Evolutionary conservation across 2,329 filamentous ascomycete genomes (phyloP), one percentile per base, ranked within the genome.

Genomic region (Curvularia sp.): DNA sequence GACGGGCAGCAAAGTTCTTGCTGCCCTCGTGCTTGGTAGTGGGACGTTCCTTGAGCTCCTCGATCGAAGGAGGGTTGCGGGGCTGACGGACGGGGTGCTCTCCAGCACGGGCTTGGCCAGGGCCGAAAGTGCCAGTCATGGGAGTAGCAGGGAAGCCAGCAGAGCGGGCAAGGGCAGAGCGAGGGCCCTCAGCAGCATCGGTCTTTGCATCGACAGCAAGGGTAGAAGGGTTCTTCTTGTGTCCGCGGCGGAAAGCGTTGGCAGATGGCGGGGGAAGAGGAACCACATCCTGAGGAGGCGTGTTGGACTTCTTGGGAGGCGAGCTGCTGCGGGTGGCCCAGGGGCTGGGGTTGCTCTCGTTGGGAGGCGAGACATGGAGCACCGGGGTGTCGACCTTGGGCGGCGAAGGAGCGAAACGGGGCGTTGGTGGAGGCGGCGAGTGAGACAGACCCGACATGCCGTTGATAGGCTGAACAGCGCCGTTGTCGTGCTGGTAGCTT

Each of bases 41-140:
- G 1, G 95, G 95, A 80, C 93, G 95, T 20, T 89, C 85, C 72
- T 89, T 87, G 60, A 99, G 87, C 80, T 99, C 95, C 67, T 99
- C 95, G 50, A 98, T 85, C 13, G 91, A 88, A 13, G 95, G 95
- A 24, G 95, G 95, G 5, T 93, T 93, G 64, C 93, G 92, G 52
- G 95, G 95, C 79, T 99, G 95, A 58, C 95, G 93, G 52, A 92
- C 81, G 8, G 95, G 95, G 75, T 99, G 95, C 80, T 98, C 95
- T 67, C 95, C 95, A 72, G 93, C 93, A 75, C 95, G 92, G 58
- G 85, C 91, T 77, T 97, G 93, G 53, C 95, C 95, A 57, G 95
- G 95, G 47, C 93, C 95, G 73, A 98, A 98, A 6, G 89, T 90
- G 62, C 93, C 93, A 38, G 89, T 93, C 77, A 89, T 80, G 1